phyloP scores from a whole-genome alignment of 352 stramenopile species.

The Bremia lactucae region DNA sequence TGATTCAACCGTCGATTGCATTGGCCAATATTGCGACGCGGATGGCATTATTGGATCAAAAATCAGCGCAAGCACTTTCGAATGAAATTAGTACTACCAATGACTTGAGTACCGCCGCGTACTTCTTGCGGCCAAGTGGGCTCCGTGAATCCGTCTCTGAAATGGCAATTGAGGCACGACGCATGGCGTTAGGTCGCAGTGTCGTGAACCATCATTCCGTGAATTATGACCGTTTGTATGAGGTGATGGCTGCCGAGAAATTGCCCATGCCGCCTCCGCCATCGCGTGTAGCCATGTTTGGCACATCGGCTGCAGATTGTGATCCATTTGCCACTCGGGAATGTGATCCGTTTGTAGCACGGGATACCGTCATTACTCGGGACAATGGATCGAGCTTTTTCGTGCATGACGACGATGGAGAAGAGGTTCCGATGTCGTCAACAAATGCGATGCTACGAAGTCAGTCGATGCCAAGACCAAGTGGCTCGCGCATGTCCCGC shows the following conservation, averaged over 20 bases:
- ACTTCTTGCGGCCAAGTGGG: constrained; percentile 33
- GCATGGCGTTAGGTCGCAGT: constrained; percentile 31
- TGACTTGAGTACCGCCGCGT: constrained; percentile 36
- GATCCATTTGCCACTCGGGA: constrained; percentile 27
- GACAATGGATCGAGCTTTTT: too few relatives aligned
- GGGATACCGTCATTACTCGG: too few relatives aligned
- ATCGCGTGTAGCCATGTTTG: constrained; percentile 56
- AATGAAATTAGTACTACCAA: constrained; percentile 38
- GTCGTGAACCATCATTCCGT: constrained; percentile 66
- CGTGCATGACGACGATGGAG: too few relatives aligned
- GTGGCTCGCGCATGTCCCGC: too few relatives aligned
- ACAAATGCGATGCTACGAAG: too few relatives aligned
- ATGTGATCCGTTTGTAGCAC: too few relatives aligned
- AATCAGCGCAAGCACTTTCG: constrained; percentile 24
- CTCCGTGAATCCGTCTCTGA: constrained; percentile 31
- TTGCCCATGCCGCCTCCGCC: constrained; percentile 35
- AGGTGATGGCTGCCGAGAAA: constrained; percentile 24
- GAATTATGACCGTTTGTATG: constrained; percentile 34
- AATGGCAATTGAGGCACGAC: constrained; percentile 27
- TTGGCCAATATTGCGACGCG: constrained; percentile 52
- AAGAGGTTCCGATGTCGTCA: too few relatives aligned
- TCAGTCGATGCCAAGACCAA: too few relatives aligned
- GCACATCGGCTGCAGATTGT: constrained; percentile 28
- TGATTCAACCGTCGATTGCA: constrained; percentile 54
- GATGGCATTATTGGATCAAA: constrained; percentile 47